Base-by-base conservation (phyloP, 495 filamentous ascomycete genomes). In the Sordaria brevicollis region DNA sequence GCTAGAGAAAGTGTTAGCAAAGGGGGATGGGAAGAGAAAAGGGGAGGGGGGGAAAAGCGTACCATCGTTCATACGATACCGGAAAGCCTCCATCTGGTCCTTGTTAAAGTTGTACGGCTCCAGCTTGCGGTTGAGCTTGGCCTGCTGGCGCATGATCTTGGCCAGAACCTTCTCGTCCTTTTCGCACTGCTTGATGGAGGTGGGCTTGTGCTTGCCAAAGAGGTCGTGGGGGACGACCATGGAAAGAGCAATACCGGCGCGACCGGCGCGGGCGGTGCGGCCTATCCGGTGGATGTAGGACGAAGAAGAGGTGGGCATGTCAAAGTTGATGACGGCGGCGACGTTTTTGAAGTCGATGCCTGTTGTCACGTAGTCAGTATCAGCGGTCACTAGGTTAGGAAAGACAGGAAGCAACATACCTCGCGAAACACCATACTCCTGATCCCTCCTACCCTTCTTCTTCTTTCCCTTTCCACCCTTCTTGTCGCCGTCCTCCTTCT, bases 211-310 rank as follows among this genome's bases (percentile, higher is more conserved):
- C 76, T 96, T 97, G 39, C 90, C 88, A 75, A 89, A 94, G 10
- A 90, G 86, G 4, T 91, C 89, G 36, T 87, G 82, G 19, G 96
- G 95, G 25, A 99, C 81, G 38, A 96, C 89, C 76, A 99, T 97
- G 15, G 92, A 96, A n/a, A 99, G 86, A 0, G 95, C 93, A 85
- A 96, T 98, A 36, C 95, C 95, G 1, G 90, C 88, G 70, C 93
- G 90, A 2, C 93, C 94, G 7, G 93, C 96, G 43, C 95, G 87
- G 15, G 93, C 95, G 1, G 95, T 99, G 31, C 95, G 89, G 37
- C 95, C 95, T 77, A 98, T 95, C 66, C 95, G 90, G 81, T 99
- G 95, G 10, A 77, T 95, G 76, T 99, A 99, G 4, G 93, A 96
- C 77, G 91, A 94, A n/a, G 92, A 89, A 13, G 87, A 90, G 36